Evolutionary conservation across 2,329 filamentous ascomycete species (phyloP).

Genomic region (Amauroascus verrucosus): DNA sequence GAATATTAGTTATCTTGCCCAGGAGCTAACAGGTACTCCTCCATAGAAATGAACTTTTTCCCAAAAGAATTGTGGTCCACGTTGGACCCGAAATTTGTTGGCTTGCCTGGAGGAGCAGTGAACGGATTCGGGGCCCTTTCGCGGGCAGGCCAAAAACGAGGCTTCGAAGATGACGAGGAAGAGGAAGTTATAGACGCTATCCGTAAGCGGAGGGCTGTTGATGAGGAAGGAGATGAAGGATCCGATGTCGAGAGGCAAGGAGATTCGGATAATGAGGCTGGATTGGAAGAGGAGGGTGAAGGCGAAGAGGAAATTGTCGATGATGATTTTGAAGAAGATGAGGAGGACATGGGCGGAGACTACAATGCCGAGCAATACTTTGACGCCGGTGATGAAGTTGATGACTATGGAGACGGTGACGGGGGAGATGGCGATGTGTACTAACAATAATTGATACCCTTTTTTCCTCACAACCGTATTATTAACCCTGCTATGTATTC

Average conservation of each 20-base stretch:
- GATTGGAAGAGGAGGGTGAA: slow-evolving; percentile 35
- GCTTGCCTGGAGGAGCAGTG: slow-evolving; percentile 28
- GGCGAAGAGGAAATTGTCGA: slow-evolving; percentile 46
- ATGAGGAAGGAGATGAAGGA: slow-evolving; percentile 27
- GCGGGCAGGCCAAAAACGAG: slow-evolving; percentile 25
- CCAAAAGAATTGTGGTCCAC: slow-evolving; percentile 48
- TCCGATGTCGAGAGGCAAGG: slow-evolving; percentile 25
- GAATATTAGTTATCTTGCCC: not conserved
- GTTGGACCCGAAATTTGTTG: slow-evolving; percentile 37
- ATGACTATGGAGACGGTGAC: slow-evolving; percentile 47
- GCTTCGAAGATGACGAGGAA: slow-evolving; percentile 40
- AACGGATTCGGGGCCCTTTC: slow-evolving; percentile 23
- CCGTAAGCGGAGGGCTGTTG: slow-evolving; percentile 27
- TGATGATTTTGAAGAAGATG: slow-evolving; percentile 51
- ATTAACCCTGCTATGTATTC: not conserved
- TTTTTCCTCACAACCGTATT: not conserved
- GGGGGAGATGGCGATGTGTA: slow-evolving; percentile 42
- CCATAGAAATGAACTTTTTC: slow-evolving; percentile 46
- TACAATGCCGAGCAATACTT: slow-evolving; percentile 58
- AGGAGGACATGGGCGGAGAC: slow-evolving; percentile 49
- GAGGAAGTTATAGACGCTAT: slow-evolving; percentile 21
- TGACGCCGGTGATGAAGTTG: slow-evolving; percentile 47
- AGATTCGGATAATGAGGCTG: slow-evolving; percentile 33
- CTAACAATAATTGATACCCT: slow-evolving; percentile 21
- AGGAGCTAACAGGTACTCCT: not conserved